phyloP scores from a whole-genome alignment of 2,329 filamentous ascomycete species.

The Fusarium xyrophilum region DNA sequence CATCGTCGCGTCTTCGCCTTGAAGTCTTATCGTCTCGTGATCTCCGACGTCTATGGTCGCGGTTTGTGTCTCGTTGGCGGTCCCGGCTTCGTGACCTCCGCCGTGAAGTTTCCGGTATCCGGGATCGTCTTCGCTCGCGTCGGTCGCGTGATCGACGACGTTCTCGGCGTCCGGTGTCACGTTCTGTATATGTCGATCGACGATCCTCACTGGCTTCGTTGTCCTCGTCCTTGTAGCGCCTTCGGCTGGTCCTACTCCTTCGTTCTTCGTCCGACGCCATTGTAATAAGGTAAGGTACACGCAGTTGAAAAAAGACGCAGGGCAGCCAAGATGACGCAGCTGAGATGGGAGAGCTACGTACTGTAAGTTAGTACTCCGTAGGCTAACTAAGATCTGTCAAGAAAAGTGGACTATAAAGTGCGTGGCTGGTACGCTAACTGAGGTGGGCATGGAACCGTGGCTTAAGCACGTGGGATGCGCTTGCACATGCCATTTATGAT shows the following conservation, averaged over 20 bases:
- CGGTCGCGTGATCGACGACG: constrained; percentile 42
- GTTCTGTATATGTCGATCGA: constrained; percentile 37
- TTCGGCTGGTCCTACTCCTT: constrained; percentile 20
- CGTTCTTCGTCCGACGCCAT: constrained; percentile 43
- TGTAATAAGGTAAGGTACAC: not conserved
- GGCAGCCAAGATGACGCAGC: constrained; percentile 18
- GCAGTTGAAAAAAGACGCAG: not conserved
- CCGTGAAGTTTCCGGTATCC: constrained; percentile 42
- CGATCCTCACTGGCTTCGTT: constrained; percentile 27
- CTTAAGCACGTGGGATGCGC: constrained; percentile 20
- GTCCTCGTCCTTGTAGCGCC: constrained; percentile 32
- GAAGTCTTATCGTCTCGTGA: constrained; percentile 45
- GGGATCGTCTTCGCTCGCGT: constrained; percentile 44
- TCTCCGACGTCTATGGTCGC: constrained; percentile 40
- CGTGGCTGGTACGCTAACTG: constrained; percentile 14
- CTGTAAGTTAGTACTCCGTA: too few relatives aligned
- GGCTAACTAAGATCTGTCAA: not conserved
- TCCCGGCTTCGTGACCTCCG: constrained; percentile 42
- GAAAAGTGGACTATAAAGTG: constrained; percentile 11
- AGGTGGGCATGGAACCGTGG: not conserved
- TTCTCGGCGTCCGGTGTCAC: constrained; percentile 37
- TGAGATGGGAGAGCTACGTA: constrained; percentile 3
- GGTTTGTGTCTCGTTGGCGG: constrained; percentile 36
- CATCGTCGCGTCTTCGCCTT: constrained; percentile 34
- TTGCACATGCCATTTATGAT: constrained; percentile 19